Evolutionary conservation across 1,139 yeast genomes (phyloP), one percentile per base, ranked within the genome.

Genomic region (Trichomonascaceae sp.): DNA sequence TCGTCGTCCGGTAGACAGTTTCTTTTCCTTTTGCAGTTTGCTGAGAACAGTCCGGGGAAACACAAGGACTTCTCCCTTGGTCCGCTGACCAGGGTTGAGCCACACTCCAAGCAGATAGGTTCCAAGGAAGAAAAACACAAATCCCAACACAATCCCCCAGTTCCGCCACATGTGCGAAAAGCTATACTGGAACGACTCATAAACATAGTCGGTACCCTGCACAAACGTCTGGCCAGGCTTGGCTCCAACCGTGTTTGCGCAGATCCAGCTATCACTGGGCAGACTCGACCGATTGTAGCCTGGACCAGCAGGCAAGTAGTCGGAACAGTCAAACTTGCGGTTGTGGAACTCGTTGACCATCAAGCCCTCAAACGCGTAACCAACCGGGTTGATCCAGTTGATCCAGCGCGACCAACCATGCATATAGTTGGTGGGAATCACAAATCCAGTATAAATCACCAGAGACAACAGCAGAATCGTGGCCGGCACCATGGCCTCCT

Each of bases 321-420:
- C 37, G 9, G 61, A 41, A 46, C 79, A 73, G 2, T 45, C 43
- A 44, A 67, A 67, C 5, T 52, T 45, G 13, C 70, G 54, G 31
- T 59, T 63, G 40, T 59, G 62, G 47, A 71, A 73, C 50, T 76
- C 84, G 46, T 69, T 78, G 2, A 69, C 65, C 73, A 79, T 70
- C 48, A 79, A 55, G 0, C 80, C 62, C 52, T 78, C 87, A 46
- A 76, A 78, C 4, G 71, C 67, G 47, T 79, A 80, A 4, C 72
- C 75, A 32, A 79, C 59, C 0, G 92, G 92, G 46, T 80, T 70
- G 37, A 79, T 54, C 48, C 76, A 79, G 56, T 74, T 75, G 47
- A 80, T 71, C 89, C 92, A 81, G 43, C 77, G 64, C 26, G 80
- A 71, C 92, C 92, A 80, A 18, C 80, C 77, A 39, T 71, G 67